Conservation (phyloP, 1,284 basidiomycete species). For the Thecaphora frezii region DNA sequence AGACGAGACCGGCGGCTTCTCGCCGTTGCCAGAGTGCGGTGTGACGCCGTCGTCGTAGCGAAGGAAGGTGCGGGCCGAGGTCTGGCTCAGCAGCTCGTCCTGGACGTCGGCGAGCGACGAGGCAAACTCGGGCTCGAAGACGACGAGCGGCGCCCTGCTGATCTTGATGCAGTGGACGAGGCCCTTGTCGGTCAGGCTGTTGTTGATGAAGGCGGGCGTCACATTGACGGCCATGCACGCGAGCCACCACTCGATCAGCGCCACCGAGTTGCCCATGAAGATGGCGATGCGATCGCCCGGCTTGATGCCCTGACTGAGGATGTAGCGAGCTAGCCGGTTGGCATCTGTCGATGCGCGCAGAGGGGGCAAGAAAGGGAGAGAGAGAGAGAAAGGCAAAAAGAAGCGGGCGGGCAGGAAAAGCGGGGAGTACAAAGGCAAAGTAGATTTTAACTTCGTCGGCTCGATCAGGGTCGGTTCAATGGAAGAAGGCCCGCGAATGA, state of each 20-base stretch:
- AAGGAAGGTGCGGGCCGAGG: slow-evolving; percentile 31
- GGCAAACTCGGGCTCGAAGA: slow-evolving; percentile 55
- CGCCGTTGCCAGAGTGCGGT: slow-evolving; percentile 30
- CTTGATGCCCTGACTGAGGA: slow-evolving; percentile 42
- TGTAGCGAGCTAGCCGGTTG: slow-evolving; percentile 41
- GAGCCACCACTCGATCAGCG: slow-evolving; percentile 45
- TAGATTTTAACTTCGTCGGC: too few relatives aligned
- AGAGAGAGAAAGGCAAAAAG: neutral
- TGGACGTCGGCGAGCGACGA: slow-evolving; percentile 38
- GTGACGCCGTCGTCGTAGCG: slow-evolving; percentile 51
- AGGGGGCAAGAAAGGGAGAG: too few relatives aligned
- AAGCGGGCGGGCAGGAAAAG: slow-evolving; percentile 1
- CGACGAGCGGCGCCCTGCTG: slow-evolving; percentile 43
- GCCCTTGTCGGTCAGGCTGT: slow-evolving; percentile 51
- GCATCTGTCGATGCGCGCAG: slow-evolving; percentile 8
- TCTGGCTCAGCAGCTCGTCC: slow-evolving; percentile 22
- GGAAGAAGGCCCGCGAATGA: too few relatives aligned
- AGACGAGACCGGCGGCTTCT: slow-evolving; percentile 16
- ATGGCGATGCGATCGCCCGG: slow-evolving; percentile 47
- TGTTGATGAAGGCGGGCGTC: slow-evolving; percentile 59
- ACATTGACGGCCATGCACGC: slow-evolving; percentile 51
- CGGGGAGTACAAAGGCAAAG: neutral
- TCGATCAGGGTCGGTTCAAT: too few relatives aligned
- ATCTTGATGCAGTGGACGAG: slow-evolving; percentile 56
- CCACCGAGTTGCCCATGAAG: slow-evolving; percentile 50